phyloP scores from a whole-genome alignment of 1,139 yeast genomes.

The Blastobotrys arbuscula region DNA sequence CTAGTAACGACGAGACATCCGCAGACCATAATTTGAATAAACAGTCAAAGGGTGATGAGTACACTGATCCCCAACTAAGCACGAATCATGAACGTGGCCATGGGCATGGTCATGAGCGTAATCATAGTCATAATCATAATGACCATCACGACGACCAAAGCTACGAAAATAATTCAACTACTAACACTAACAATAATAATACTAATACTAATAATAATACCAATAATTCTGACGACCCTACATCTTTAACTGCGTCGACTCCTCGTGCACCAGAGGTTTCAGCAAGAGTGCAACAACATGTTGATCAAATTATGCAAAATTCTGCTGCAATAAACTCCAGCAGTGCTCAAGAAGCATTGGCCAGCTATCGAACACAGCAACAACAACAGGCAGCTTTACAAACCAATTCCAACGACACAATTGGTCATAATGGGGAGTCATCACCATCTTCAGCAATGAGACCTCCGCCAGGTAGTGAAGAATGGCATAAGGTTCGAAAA shows the following conservation, averaged over 20 bases:
- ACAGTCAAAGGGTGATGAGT: neutral
- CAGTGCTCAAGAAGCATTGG: conserved; percentile 1
- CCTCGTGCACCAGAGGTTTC: neutral
- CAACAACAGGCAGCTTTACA: neutral
- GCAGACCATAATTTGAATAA: neutral
- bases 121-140: too few relatives aligned
- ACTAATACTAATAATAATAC: neutral
- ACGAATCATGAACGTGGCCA: neutral
- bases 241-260: neutral
- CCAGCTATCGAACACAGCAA: neutral
- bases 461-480: conserved; percentile 58
- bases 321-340: neutral
- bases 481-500: conserved; percentile 81
- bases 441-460: neutral
- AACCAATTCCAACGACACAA: neutral
- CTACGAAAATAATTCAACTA: neutral
- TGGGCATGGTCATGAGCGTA: neutral
- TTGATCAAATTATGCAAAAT: conserved; percentile 2
- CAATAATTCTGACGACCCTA: neutral
- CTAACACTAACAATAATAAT: neutral
- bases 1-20: neutral
- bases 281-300: conserved; percentile 5
- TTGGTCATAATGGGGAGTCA: neutral
- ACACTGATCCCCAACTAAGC: neutral
- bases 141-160: neutral